Base-by-base conservation (phyloP, 768 basidiomycete genomes). In the Harrya chromipes region DNA sequence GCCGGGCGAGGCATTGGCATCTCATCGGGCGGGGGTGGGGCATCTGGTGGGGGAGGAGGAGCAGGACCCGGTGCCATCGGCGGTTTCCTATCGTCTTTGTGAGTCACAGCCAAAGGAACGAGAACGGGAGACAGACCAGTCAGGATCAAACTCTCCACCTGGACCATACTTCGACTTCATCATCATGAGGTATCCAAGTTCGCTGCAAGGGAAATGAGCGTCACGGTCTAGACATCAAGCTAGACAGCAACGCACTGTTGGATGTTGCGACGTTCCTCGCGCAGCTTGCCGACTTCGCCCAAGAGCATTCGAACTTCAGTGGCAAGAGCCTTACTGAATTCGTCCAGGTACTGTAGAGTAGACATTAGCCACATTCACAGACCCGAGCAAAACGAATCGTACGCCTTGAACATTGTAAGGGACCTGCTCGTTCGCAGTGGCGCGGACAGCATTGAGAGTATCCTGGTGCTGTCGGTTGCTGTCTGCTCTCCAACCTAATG, bases 381-480 rank as follows among this genome's bases (percentile, higher is more conserved):
- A 20, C 57, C 47, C 31, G 17, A 52, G 6, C 9, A 35, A 35
- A 9, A 26, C 17, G 13, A 14, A n/a, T 20, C 84, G 44, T 70
- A 91, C 90, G 23, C 81, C 80, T 75, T 89, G 84, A 12, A 93
- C 84, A 55, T 93, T 92, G 74, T 85, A 92, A 13, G 84, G 83
- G 14, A 92, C 81, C 65, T 85, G 87, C 60, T 86, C 81, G 50
- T 80, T 72, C 0, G 90, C 88, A 23, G 86, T 90, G 26, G 80
- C 75, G 49, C 78, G 76, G 37, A 93, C 84, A 37, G 82, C 81
- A 3, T 74, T 74, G 35, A 93, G 70, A 2, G 83, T 83, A 40
- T 87, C 85, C 50, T 77, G 70, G 50, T 89, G 86, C 50, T 85
- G 84, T 53, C 74, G 75, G 20, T 67, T 71, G 51, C 74, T 82